phyloP scores from a whole-genome alignment of 176 grass and related monocot species.

The Paspalum vaginatum region DNA sequence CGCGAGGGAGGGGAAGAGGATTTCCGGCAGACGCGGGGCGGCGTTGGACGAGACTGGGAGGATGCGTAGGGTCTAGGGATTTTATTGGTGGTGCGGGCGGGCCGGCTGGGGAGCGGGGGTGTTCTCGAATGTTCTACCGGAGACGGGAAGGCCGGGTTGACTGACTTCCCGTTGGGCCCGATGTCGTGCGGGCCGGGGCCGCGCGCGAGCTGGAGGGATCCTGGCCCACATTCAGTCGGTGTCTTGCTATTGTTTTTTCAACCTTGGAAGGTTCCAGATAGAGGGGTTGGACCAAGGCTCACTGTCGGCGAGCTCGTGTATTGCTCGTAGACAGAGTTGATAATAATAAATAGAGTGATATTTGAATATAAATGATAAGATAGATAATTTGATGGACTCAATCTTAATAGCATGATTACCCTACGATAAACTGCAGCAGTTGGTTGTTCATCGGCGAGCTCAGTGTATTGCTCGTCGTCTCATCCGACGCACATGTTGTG shows the following conservation, averaged over 20 bases:
- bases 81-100: constrained; percentile 16
- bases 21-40: not conserved
- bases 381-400: no score
- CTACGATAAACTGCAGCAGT: no score
- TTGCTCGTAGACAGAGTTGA: no score
- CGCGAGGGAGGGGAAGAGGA: not conserved
- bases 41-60: not conserved
- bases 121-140: constrained; percentile 75
- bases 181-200: not conserved
- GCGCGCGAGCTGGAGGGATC: no score
- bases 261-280: constrained; percentile 37
- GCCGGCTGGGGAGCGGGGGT: not conserved
- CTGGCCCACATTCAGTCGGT: no score
- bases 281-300: not conserved
- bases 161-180: constrained; percentile 14
- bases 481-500: no score
- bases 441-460: no score
- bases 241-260: not conserved
- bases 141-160: constrained; percentile 24
- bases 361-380: no score
- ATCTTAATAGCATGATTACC: no score
- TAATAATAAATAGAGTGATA: no score
- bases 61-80: not conserved
- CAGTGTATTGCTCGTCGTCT: no score
- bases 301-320: no score